phyloP scores from a whole-genome alignment of 1,284 basidiomycete species.

The Leccinum subfulvum region DNA sequence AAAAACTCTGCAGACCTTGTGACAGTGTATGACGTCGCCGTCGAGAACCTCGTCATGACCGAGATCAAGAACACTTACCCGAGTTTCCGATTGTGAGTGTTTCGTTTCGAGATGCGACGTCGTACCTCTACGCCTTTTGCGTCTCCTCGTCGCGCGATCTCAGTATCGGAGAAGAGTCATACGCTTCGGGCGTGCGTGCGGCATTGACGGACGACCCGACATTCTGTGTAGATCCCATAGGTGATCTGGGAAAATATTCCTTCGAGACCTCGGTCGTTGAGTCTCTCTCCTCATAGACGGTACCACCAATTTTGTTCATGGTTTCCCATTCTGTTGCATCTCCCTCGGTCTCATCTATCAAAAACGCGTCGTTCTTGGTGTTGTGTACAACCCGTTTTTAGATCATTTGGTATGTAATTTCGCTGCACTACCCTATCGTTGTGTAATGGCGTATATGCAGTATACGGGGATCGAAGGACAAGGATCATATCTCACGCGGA shows the following conservation, averaged over 20 bases:
- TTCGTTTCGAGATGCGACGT: slow-evolving; percentile 2
- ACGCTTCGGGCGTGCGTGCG: slow-evolving; percentile 71
- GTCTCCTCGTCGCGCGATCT: neutral
- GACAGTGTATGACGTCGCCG: slow-evolving; percentile 91
- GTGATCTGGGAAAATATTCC: slow-evolving; percentile 32
- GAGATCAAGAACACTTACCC: slow-evolving; percentile 73
- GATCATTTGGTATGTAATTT: slow-evolving; percentile 59
- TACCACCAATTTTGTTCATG: slow-evolving; percentile 93
- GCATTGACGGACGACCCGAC: slow-evolving; percentile 63
- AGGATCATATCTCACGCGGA: slow-evolving; percentile 73
- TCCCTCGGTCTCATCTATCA: slow-evolving; percentile 88
- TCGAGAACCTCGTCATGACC: slow-evolving; percentile 81
- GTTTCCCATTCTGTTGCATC: slow-evolving; percentile 89
- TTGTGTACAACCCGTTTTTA: slow-evolving; percentile 91
- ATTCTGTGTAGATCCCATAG: slow-evolving; percentile 89
- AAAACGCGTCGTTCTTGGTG: slow-evolving; percentile 80
- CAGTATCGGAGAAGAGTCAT: slow-evolving; percentile 92
- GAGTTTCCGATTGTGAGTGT: slow-evolving; percentile 74
- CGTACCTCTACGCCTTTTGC: neutral
- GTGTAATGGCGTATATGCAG: slow-evolving; percentile 35
- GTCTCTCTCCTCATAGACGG: slow-evolving; percentile 51
- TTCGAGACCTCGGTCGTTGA: neutral
- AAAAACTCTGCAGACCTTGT: slow-evolving; percentile 49
- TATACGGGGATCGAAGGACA: slow-evolving; percentile 79
- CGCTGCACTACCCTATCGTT: neutral